Evolutionary conservation across 2,329 filamentous ascomycete genomes (phyloP).

Genomic region (Leptosphaerulina australis): DNA sequence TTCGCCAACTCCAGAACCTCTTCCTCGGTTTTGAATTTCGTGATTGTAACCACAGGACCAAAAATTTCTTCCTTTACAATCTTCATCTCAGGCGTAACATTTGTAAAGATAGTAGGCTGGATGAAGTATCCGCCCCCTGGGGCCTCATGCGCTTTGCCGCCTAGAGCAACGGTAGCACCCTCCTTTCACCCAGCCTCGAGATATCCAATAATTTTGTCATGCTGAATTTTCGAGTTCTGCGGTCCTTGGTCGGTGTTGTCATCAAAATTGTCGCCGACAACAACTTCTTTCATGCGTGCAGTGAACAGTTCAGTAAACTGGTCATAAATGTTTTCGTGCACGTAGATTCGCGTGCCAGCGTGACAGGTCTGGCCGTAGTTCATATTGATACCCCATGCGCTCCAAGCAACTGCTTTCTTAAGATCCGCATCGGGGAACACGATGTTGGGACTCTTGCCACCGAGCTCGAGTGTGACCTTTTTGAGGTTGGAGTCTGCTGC

Average conservation of each 20-base stretch:
- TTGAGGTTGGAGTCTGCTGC: conserved; percentile 48
- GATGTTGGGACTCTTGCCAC: conserved; percentile 53
- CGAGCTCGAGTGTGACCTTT: conserved; percentile 52
- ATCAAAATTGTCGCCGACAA: conserved; percentile 41
- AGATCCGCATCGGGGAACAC: conserved; percentile 55
- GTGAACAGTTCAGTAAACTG: conserved; percentile 48
- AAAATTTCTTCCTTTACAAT: conserved; percentile 50
- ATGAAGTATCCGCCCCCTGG: conserved; percentile 23
- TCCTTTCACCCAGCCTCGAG: conserved; percentile 30
- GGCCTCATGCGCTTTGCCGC: conserved; percentile 36
- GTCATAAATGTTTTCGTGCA: conserved; percentile 48
- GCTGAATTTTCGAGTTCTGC: conserved; percentile 38
- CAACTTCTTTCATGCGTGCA: conserved; percentile 38
- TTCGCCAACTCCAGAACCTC: conserved; percentile 49
- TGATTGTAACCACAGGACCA: conserved; percentile 46
- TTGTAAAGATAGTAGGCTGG: conserved; percentile 38
- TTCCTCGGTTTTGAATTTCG: conserved; percentile 48
- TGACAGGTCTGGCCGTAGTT: conserved; percentile 51
- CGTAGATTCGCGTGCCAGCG: conserved; percentile 47
- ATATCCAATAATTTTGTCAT: conserved; percentile 13
- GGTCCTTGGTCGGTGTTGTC: conserved; percentile 43
- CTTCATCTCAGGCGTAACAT: conserved; percentile 41
- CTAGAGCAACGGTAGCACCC: conserved; percentile 42
- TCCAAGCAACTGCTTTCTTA: conserved; percentile 49
- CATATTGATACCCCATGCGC: conserved; percentile 44